phyloP scores from a whole-genome alignment of 2,329 filamentous ascomycete species.

The Trematosphaeria pertusa region DNA sequence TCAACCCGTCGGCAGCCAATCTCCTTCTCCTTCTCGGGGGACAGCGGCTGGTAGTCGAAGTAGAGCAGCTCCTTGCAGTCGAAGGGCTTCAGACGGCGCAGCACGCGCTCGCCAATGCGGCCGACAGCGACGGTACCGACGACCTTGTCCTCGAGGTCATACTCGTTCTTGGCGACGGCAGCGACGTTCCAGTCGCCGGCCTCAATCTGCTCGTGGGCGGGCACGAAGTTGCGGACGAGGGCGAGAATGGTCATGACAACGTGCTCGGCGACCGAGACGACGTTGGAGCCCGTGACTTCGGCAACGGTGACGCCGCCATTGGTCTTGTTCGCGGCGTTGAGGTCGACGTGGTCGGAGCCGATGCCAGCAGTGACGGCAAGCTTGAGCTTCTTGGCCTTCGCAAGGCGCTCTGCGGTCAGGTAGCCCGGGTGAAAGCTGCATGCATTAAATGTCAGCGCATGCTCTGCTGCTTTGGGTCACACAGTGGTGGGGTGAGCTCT shows the following conservation, averaged over 20 bases:
- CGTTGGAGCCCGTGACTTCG: constrained; percentile 97
- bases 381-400: constrained; percentile 99
- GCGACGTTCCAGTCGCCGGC: constrained; percentile 94
- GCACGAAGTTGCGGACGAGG: constrained; percentile 97
- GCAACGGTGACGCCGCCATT: constrained; percentile 97
- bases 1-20: constrained; percentile 93
- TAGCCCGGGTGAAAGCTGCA: constrained; percentile 95
- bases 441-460: constrained; percentile 17
- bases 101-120: constrained; percentile 96
- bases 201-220: constrained; percentile 92
- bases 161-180: constrained; percentile 96
- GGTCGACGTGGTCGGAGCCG: constrained; percentile 97
- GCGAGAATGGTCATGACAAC: constrained; percentile 98
- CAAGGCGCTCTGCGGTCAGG: constrained; percentile 93
- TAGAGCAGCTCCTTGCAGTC: constrained; percentile 99
- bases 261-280: constrained; percentile 98
- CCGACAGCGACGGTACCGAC: constrained; percentile 97
- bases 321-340: constrained; percentile 96
- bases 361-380: constrained; percentile 96
- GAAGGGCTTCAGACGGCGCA: constrained; percentile 94
- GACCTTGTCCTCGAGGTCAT: constrained; percentile 94
- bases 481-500: constrained; percentile 14
- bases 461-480: constrained; percentile 15
- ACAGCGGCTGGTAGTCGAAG: constrained; percentile 98
- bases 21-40: constrained; percentile 85